Percentiles rank a stretch among this genome's conserved stretches.
Conservation (phyloP, 148 eudicot species). For the Nepenthes gracilis region DNA sequence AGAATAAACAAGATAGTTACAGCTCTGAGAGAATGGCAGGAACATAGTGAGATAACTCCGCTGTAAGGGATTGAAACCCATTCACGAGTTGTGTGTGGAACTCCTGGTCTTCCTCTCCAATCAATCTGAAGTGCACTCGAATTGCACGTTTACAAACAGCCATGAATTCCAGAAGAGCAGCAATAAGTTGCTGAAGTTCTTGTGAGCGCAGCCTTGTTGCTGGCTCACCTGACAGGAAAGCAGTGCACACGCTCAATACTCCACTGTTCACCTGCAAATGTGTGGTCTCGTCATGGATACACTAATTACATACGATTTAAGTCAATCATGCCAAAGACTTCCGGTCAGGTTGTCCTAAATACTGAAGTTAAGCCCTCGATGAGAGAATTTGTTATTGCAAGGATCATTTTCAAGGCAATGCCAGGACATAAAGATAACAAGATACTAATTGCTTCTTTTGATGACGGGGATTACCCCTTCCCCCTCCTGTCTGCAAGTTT, state of each 20-base stretch:
- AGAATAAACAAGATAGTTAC: slow-evolving; percentile 6
- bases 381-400: no score
- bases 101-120: slow-evolving; percentile 98
- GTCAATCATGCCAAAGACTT: no score
- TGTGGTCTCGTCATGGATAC: no score
- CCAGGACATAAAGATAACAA: neutral
- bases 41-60: slow-evolving; percentile 93
- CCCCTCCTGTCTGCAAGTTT: no score
- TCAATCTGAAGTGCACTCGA: slow-evolving; percentile 88
- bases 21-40: slow-evolving; percentile 99
- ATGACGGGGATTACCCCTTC: no score
- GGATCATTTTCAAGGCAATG: neutral
- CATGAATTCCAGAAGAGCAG: slow-evolving; percentile 98
- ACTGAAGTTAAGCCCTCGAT: no score
- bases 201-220: slow-evolving; percentile 95
- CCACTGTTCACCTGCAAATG: slow-evolving; percentile 89
- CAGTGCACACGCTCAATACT: slow-evolving; percentile 96
- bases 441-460: no score
- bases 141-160: slow-evolving; percentile 98
- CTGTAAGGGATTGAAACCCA: slow-evolving; percentile 96
- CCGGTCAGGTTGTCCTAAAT: no score
- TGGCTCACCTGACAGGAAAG: slow-evolving; percentile 95
- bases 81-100: slow-evolving; percentile 97
- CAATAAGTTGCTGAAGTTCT: slow-evolving; percentile 95
- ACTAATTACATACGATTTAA: no score